These are phyloP conservation scores for Hibiscus tridactylites DNA, from an alignment of 345 rosid species.

Conservation along the genomic window DNA sequence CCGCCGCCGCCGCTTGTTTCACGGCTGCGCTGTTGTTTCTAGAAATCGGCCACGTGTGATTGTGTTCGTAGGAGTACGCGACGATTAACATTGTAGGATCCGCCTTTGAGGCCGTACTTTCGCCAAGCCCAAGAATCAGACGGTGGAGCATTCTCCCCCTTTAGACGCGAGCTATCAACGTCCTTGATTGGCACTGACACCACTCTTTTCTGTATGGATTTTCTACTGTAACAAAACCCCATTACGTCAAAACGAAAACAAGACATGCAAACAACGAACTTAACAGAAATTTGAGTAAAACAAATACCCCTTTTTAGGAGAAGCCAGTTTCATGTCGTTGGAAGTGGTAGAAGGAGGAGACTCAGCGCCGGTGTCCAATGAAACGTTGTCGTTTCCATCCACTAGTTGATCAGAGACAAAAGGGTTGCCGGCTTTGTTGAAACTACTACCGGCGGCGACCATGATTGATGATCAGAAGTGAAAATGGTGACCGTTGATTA, in stretches of 20 bases:
- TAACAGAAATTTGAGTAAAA: neutral
- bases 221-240: slow-evolving; percentile 33
- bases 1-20: slow-evolving; percentile 1
- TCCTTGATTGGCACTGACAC: slow-evolving; percentile 84
- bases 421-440: slow-evolving; percentile 22
- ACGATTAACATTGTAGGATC: slow-evolving; percentile 76
- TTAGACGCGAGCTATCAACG: slow-evolving; percentile 53
- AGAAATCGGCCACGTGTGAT: slow-evolving; percentile 75
- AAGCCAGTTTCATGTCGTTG: slow-evolving; percentile 31
- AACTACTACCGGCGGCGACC: slow-evolving; percentile 12
- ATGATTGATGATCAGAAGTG: slow-evolving; percentile 7
- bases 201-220: slow-evolving; percentile 62
- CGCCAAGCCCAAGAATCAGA: slow-evolving; percentile 99
- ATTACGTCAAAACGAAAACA: neutral
- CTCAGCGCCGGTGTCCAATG: slow-evolving; percentile 40
- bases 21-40: slow-evolving; percentile 23
- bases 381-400: slow-evolving; percentile 35
- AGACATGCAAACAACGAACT: neutral
- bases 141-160: slow-evolving; percentile 76
- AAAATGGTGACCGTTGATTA: neutral
- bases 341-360: slow-evolving; percentile 34
- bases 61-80: slow-evolving; percentile 89
- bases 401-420: slow-evolving; percentile 17
- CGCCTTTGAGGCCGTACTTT: slow-evolving; percentile 97
- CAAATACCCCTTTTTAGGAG: slow-evolving; percentile 57